phyloP scores from a whole-genome alignment of 352 stramenopile genomes.

The Phytophthora rubi region DNA sequence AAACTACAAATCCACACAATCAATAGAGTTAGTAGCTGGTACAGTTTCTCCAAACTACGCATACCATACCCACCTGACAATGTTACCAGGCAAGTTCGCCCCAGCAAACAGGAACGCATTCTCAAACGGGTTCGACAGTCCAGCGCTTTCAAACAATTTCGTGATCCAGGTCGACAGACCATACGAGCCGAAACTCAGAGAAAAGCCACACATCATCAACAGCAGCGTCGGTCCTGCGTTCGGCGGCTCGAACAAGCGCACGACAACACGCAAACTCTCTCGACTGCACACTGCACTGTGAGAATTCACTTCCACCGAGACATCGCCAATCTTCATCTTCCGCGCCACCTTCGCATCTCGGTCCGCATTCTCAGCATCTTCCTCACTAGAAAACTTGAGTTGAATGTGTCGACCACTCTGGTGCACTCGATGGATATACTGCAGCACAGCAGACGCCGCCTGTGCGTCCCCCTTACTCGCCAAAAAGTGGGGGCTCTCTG shows the following conservation, averaged over 20 bases:
- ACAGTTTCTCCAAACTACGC: neutral
- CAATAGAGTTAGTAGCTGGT: neutral
- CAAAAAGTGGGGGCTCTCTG: constrained; percentile 85
- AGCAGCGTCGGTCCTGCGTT: constrained; percentile 58
- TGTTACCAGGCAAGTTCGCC: constrained; percentile 91
- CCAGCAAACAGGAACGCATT: constrained; percentile 94
- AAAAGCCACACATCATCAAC: constrained; percentile 75
- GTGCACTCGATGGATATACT: constrained; percentile 69
- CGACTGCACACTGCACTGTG: constrained; percentile 60
- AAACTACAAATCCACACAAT: constrained; percentile 40
- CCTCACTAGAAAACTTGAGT: constrained; percentile 71
- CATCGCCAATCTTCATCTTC: constrained; percentile 26
- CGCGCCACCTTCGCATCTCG: constrained; percentile 19
- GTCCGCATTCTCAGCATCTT: constrained; percentile 41
- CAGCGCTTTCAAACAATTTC: constrained; percentile 88
- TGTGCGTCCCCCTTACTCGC: constrained; percentile 67
- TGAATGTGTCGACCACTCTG: constrained; percentile 55
- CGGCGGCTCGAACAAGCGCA: constrained; percentile 54
- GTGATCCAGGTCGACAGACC: constrained; percentile 95
- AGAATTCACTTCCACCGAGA: neutral
- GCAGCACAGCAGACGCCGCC: constrained; percentile 58
- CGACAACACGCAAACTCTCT: constrained; percentile 54
- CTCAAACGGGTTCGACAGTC: constrained; percentile 90
- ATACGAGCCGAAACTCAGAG: constrained; percentile 91
- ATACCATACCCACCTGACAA: constrained; percentile 60